Evolutionary conservation across 2,329 filamentous ascomycete genomes (phyloP).

Genomic region (Penicillium sp.): DNA sequence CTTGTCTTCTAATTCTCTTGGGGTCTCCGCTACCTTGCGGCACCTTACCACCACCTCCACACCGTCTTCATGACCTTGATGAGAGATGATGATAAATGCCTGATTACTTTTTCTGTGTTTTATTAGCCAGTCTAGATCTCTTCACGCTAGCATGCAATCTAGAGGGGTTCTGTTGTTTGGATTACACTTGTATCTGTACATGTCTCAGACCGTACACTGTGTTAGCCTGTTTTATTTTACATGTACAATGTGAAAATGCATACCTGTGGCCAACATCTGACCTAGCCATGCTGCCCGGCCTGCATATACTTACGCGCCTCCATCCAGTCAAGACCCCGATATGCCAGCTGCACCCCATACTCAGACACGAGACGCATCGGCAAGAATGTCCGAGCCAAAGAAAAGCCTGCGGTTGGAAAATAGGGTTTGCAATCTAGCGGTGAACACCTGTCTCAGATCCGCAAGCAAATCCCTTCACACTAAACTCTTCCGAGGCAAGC

Average conservation of each 20-base stretch:
- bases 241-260: background rate
- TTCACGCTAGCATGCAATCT: conserved; percentile 33
- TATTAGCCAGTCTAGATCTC: conserved; percentile 35
- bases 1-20: conserved; percentile 11
- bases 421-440: conserved; percentile 8
- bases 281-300: background rate
- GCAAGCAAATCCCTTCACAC: background rate
- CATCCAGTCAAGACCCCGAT: background rate
- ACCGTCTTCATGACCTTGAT: conserved; percentile 44
- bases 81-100: conserved; percentile 45
- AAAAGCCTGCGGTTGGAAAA: background rate
- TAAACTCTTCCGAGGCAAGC: background rate
- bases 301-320: no score
- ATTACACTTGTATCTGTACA: conserved; percentile 8
- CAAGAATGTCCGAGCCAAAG: background rate
- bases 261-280: background rate
- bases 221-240: background rate
- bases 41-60: conserved; percentile 39
- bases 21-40: conserved; percentile 25
- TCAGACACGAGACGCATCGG: conserved; percentile 1
- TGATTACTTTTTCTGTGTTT: conserved; percentile 26
- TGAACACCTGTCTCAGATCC: conserved; percentile 9
- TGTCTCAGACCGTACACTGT: conserved; percentile 1
- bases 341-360: background rate
- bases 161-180: conserved; percentile 22